phyloP scores from a whole-genome alignment of 306 rosid species.

The Delonix regia region DNA sequence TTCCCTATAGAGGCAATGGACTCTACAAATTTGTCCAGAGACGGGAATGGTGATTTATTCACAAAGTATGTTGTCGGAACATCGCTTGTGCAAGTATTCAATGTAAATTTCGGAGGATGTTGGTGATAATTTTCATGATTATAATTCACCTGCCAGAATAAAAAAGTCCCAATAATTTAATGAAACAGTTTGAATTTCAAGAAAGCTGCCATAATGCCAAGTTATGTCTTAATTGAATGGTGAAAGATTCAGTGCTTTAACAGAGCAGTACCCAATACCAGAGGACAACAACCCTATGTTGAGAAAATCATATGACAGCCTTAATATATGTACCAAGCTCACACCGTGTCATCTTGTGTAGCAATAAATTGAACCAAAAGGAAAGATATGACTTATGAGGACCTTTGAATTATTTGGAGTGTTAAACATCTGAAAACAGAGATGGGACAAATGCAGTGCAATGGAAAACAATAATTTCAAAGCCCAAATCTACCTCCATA shows the following conservation, averaged over 20 bases:
- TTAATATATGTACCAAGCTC: neutral
- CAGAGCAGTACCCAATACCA: neutral
- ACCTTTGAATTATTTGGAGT: constrained; percentile 23
- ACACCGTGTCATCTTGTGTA: neutral
- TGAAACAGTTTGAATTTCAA: constrained; percentile 1
- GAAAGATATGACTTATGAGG: constrained; percentile 25
- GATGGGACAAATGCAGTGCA: constrained; percentile 19
- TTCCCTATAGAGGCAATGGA: constrained; percentile 70
- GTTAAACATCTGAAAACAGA: constrained; percentile 8
- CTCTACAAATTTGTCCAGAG: constrained; percentile 71
- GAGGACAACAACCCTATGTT: neutral
- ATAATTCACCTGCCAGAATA: constrained; percentile 56
- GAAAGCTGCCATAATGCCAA: neutral
- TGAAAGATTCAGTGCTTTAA: neutral
- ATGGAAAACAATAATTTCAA: constrained; percentile 21
- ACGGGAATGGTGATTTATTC: constrained; percentile 86
- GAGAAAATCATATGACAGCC: constrained; percentile 5
- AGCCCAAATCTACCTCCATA: constrained; percentile 69
- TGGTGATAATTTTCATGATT: constrained; percentile 43
- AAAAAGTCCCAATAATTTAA: constrained; percentile 14
- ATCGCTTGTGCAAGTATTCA: constrained; percentile 48
- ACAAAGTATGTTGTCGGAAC: constrained; percentile 63
- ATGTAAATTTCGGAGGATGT: constrained; percentile 43
- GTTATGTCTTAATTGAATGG: neutral
- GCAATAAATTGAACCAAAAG: neutral